These are phyloP conservation scores for Diplosphaera chodatii DNA, from an alignment of 139 green algal genomes.

Conservation along the genomic window DNA sequence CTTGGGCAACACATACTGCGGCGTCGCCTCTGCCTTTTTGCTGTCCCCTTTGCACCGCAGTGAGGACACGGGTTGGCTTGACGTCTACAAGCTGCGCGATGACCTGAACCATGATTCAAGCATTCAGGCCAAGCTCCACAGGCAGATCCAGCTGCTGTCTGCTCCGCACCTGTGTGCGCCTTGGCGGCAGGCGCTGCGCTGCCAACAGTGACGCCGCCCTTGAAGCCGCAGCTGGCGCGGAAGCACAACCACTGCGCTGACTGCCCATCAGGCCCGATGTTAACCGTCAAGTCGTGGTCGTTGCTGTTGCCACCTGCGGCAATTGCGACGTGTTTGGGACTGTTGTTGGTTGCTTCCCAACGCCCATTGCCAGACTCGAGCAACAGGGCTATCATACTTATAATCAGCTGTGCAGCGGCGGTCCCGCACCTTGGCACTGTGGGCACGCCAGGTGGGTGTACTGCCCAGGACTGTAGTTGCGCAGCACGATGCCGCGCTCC, in stretches of 20 bases:
- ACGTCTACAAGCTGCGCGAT: no score
- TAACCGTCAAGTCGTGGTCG: constrained; percentile 34
- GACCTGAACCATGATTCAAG: no score
- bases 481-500: constrained; percentile 21
- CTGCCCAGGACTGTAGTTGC: constrained; percentile 27
- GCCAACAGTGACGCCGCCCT: constrained; percentile 23
- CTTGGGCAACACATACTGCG: constrained; percentile 9
- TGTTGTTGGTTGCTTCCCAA: no score
- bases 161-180: background rate
- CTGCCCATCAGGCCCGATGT: constrained; percentile 31
- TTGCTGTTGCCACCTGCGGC: constrained; percentile 24
- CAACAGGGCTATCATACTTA: no score
- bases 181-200: background rate
- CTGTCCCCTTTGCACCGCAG: background rate
- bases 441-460: constrained; percentile 38
- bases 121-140: no score
- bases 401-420: no score
- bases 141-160: no score
- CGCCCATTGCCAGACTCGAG: no score
- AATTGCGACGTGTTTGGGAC: no score
- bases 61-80: no score
- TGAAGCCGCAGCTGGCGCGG: constrained; percentile 50
- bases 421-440: constrained; percentile 23
- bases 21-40: constrained; percentile 18
- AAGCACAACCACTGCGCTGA: constrained; percentile 54